These are phyloP conservation scores for Psilocybe mexicana DNA, from an alignment of 1,284 basidiomycete species.

Conservation along the genomic window DNA sequence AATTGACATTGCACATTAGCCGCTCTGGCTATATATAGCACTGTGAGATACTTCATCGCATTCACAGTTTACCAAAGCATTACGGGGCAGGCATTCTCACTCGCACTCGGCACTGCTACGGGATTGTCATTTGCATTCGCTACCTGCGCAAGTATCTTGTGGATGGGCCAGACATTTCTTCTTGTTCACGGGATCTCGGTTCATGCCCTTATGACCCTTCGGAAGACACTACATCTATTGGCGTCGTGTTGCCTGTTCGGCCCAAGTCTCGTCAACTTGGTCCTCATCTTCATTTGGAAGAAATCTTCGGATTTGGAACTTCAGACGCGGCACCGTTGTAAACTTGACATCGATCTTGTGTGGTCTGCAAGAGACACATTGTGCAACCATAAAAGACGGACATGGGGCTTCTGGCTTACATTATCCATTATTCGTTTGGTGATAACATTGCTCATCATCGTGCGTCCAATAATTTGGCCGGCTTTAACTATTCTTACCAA, in stretches of 20 bases:
- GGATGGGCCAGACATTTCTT: conserved; percentile 43
- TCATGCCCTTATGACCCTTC: conserved; percentile 30
- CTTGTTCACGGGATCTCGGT: conserved; percentile 38
- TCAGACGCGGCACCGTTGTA: conserved; percentile 47
- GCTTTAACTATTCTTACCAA: neutral
- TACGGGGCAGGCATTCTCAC: conserved; percentile 43
- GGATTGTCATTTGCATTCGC: conserved; percentile 61
- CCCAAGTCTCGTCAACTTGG: conserved; percentile 55
- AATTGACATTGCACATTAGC: conserved; percentile 34
- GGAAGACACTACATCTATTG: conserved; percentile 40
- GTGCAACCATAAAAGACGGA: conserved; percentile 37
- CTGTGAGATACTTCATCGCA: conserved; percentile 61
- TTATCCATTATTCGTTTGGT: conserved; percentile 53
- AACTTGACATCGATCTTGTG: conserved; percentile 63
- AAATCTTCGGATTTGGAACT: conserved; percentile 38
- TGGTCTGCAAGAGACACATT: conserved; percentile 48
- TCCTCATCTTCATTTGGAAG: conserved; percentile 52
- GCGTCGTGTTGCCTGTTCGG: conserved; percentile 49
- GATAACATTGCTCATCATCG: conserved; percentile 49
- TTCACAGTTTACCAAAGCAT: conserved; percentile 44
- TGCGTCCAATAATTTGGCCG: conserved; percentile 35
- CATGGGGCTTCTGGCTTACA: conserved; percentile 55
- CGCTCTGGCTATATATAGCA: conserved; percentile 59
- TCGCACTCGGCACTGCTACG: conserved; percentile 62
- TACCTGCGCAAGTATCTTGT: conserved; percentile 42